Evolutionary conservation across 208 protist species (phyloP).

Genomic region (Wallacemonas collosoma): DNA sequence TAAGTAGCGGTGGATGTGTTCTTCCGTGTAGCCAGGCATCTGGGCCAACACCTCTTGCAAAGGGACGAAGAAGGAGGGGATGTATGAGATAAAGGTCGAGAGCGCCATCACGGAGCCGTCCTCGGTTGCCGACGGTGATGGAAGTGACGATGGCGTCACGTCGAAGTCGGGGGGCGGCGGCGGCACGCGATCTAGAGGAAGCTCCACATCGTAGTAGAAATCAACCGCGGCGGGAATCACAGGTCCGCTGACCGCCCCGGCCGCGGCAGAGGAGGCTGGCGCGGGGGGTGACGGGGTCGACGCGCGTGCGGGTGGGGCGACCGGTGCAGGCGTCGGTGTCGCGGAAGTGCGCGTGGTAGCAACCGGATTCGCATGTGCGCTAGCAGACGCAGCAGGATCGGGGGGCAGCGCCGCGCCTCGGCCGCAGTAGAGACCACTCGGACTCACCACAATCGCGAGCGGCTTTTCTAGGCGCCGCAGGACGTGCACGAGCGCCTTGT

Average conservation of each 20-base stretch:
- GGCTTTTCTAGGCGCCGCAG: constrained; percentile 34
- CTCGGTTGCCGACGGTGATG: constrained; percentile 32
- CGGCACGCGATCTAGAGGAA: constrained; percentile 45
- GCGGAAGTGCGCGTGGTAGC: too few relatives aligned
- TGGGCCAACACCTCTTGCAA: constrained; percentile 53
- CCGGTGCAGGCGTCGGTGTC: too few relatives aligned
- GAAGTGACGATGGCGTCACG: constrained; percentile 55
- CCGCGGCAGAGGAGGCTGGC: background rate
- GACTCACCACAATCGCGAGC: constrained; percentile 50
- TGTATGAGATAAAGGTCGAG: constrained; percentile 72
- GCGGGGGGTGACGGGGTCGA: background rate
- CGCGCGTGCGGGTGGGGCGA: background rate
- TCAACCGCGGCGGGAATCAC: constrained; percentile 41
- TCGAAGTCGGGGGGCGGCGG: constrained; percentile 77
- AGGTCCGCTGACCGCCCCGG: background rate
- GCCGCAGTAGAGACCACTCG: constrained; percentile 61
- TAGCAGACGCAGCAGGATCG: background rate
- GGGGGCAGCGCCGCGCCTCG: constrained; percentile 1
- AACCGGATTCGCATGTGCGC: too few relatives aligned
- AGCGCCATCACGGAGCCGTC: constrained; percentile 74
- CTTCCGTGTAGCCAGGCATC: constrained; percentile 90
- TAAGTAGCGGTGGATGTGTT: constrained; percentile 79
- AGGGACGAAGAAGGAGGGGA: constrained; percentile 89
- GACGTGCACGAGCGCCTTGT: constrained; percentile 70
- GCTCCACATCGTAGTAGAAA: constrained; percentile 85